These are phyloP conservation scores for Marasmius oreades DNA, from an alignment of 1,284 basidiomycete species.

Conservation along the genomic window DNA sequence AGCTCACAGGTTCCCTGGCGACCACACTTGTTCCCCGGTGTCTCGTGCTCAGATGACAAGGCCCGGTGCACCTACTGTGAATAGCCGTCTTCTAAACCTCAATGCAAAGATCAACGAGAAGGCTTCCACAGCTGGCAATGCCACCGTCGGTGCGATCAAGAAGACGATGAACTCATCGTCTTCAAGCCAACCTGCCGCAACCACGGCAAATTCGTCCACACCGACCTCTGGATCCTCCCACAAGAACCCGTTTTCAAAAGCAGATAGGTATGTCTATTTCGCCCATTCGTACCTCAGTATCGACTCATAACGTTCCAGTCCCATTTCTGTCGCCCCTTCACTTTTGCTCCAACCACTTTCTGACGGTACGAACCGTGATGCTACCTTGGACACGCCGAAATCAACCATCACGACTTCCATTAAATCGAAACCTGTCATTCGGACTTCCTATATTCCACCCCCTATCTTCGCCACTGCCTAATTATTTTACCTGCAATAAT, in stretches of 20 bases:
- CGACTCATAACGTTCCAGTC: constrained; percentile 64
- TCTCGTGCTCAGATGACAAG: constrained; percentile 14
- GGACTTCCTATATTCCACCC: constrained; percentile 57
- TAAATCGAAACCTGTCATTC: constrained; percentile 31
- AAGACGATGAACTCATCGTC: constrained; percentile 24
- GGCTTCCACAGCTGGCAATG: constrained; percentile 36
- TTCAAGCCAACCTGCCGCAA: constrained; percentile 16
- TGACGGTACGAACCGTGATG: constrained; percentile 15
- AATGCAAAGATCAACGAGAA: constrained; percentile 30
- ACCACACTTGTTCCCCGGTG: constrained; percentile 51
- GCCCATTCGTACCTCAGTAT: constrained; percentile 38
- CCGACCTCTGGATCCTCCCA: constrained; percentile 20
- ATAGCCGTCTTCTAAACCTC: constrained; percentile 22
- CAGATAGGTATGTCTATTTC: constrained; percentile 60
- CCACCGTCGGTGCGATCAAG: constrained; percentile 44
- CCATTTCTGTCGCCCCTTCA: constrained; percentile 25
- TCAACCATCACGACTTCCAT: constrained; percentile 19
- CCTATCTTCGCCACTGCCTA: constrained; percentile 53
- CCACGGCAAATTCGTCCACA: constrained; percentile 17
- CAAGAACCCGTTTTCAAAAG: constrained; percentile 57
- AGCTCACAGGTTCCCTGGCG: constrained; percentile 67
- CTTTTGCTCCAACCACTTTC: constrained; percentile 10
- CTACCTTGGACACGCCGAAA: constrained; percentile 16
- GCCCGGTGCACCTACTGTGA: constrained; percentile 16
- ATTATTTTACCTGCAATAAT: constrained; percentile 14